Percentiles rank a stretch among this genome's conserved stretches.
Evolutionary conservation across 108 stramenopile species (phyloP).

Genomic region (Chaetoceros tenuissimus): DNA sequence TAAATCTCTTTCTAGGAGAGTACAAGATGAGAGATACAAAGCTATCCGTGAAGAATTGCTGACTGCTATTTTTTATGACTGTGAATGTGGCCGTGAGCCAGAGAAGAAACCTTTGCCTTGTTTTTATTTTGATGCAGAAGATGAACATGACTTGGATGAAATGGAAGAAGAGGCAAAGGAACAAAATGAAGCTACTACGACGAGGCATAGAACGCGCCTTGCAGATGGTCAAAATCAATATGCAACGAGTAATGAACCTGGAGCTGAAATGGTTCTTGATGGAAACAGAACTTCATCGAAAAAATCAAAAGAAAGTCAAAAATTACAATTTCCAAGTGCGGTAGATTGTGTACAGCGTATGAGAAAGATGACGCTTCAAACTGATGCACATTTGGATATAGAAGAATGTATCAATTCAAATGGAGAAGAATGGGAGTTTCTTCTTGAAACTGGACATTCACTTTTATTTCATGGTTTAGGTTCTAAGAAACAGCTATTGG

Average conservation of each 20-base stretch:
- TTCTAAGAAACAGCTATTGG: conserved; percentile 45
- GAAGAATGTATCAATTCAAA: not conserved
- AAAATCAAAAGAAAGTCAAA: not conserved
- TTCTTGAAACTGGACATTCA: conserved; percentile 52
- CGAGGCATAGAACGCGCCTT: not conserved
- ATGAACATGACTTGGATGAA: too few species aligned
- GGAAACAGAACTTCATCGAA: not conserved
- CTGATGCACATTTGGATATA: not conserved
- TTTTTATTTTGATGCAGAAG: not conserved
- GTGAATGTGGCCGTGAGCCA: too few species aligned
- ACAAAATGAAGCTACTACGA: not conserved
- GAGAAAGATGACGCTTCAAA: not conserved
- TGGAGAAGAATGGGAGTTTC: conserved; percentile 52
- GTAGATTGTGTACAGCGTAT: not conserved
- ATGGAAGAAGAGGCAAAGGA: not conserved
- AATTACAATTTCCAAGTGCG: not conserved
- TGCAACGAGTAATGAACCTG: not conserved
- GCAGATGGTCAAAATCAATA: not conserved
- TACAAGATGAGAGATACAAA: not conserved
- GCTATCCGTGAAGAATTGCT: not conserved
- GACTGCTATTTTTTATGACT: not conserved
- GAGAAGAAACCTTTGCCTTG: not conserved
- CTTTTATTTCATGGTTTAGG: conserved; percentile 69
- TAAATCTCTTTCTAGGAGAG: not conserved
- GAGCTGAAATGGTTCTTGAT: not conserved